Evolutionary conservation across 108 stramenopile genomes (phyloP).

Genomic region (Skeletonema costatum): DNA sequence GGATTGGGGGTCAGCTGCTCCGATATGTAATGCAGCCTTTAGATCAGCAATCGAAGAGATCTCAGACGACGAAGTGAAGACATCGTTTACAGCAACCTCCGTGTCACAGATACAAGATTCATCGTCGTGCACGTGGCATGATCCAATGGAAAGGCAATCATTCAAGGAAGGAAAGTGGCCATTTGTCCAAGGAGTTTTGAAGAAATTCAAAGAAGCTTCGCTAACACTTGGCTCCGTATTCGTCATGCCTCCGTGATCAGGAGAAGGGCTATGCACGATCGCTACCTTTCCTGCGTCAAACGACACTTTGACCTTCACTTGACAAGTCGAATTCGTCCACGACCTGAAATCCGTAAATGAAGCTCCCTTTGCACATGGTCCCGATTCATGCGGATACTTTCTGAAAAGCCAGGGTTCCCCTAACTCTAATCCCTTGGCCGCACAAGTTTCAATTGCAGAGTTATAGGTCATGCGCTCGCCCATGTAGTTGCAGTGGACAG

Average conservation of each 20-base stretch:
- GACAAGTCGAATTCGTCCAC: conserved; percentile 30
- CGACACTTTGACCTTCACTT: conserved; percentile 22
- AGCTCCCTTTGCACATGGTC: conserved; percentile 2
- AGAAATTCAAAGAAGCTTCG: conserved; percentile 3
- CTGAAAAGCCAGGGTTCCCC: conserved; percentile 3
- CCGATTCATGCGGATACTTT: conserved; percentile 1
- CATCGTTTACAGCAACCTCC: conserved; percentile 1
- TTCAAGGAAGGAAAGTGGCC: not conserved
- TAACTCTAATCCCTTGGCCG: conserved; percentile 13
- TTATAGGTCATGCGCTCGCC: conserved; percentile 28
- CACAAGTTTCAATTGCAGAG: conserved; percentile 19
- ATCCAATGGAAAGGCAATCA: conserved; percentile 3
- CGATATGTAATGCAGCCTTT: not conserved
- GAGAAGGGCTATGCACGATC: conserved; percentile 47
- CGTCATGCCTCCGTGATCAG: conserved; percentile 22
- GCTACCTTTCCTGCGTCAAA: conserved; percentile 49
- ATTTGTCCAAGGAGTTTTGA: conserved; percentile 5
- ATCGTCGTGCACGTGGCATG: conserved; percentile 2
- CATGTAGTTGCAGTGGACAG: not conserved
- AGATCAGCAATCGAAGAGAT: conserved; percentile 8
- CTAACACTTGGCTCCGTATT: conserved; percentile 21
- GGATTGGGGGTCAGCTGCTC: not conserved
- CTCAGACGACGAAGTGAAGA: not conserved
- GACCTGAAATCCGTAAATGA: conserved; percentile 17
- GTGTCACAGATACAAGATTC: conserved; percentile 12